Base-by-base conservation (phyloP, 108 stramenopile genomes). In the Skeletonema menzelii region DNA sequence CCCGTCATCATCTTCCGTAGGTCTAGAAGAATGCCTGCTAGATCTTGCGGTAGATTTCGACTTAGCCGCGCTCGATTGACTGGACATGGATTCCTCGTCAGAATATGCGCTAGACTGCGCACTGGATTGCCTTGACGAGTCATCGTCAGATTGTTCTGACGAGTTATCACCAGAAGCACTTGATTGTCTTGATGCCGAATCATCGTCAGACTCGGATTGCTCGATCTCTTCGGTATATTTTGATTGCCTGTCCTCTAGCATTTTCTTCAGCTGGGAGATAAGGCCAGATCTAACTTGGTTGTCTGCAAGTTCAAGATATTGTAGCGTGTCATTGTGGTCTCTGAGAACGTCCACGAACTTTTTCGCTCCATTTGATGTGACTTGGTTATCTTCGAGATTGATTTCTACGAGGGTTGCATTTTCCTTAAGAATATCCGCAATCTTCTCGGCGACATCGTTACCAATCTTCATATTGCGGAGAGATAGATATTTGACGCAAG, bases 401-500 rank as follows among this genome's bases (percentile, higher is more conserved):
- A 63, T 38, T 24, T 63, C 35, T 17, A 37, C 42, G 0, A 75
- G 57, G 14, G 56, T 70, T 20, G 22, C 5, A 63, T 75, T 75
- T 10, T 60, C 56, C 15, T 15, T n/a, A 8, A 75, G 69, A 19
- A 31, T 32, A 5, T 31, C 32, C 13, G 69, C 73, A 20, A 75
- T 56, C 20, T 60, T 68, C 15, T 28, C 69, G 26, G 73, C 73
- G n/a, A 67, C 58, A 0, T 69, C 20, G 30, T 75, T 63, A n/a
- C 69, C 73, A 58, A 75, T 35, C 14, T 27, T 75, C 37, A 69
- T 75, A 20, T 42, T 34, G 17, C 69, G 70, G n/a, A 75, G 66
- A 24, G 65, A 56, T 14, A 72, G 71, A 32, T 20, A 27, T 30
- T 26, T 59, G 27, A 72, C 66, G 26, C 28, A 13, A 14, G n/a